phyloP scores from a whole-genome alignment of 495 filamentous ascomycete species.

The Paragyromitra xinjiangensis region DNA sequence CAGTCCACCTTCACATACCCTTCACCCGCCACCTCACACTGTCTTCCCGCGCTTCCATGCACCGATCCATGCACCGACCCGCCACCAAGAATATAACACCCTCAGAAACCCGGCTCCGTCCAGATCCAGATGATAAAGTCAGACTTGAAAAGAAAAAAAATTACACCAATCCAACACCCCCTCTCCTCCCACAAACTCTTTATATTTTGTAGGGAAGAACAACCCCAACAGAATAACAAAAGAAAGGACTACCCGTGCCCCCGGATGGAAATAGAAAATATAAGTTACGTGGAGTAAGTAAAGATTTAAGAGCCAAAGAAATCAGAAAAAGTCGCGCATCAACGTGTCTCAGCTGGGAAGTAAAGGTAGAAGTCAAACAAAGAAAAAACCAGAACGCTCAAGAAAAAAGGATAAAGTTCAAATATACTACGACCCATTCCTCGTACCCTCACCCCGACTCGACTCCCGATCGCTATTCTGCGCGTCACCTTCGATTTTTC shows the following conservation, averaged over 20 bases:
- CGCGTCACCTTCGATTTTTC: conserved; percentile 24
- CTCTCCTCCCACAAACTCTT: conserved; percentile 9
- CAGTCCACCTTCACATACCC: not conserved
- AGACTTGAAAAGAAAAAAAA: not conserved
- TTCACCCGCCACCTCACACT: conserved; percentile 1
- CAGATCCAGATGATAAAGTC: conserved; percentile 3
- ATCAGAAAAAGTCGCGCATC: conserved; percentile 3
- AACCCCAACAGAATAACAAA: conserved; percentile 3
- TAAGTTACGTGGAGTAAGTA: conserved; percentile 25
- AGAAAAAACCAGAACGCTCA: conserved; percentile 21
- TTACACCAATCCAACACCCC: conserved; percentile 20
- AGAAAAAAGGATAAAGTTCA: conserved; percentile 1
- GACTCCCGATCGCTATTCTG: conserved; percentile 26
- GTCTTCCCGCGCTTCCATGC: not conserved
- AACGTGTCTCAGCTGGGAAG: conserved; percentile 21
- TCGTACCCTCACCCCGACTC: conserved; percentile 22
- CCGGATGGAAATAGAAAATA: conserved; percentile 21
- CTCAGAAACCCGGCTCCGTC: not conserved
- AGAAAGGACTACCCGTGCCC: conserved; percentile 14
- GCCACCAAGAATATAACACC: not conserved
- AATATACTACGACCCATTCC: conserved; percentile 22
- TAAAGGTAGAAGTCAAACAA: not conserved
- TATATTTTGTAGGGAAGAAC: conserved; percentile 24
- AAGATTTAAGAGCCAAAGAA: not conserved
- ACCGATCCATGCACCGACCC: not conserved